A percentile compares a stretch with the other conserved stretches of the same genome.
These are phyloP conservation scores for Bipolaris sorokiniana DNA, from an alignment of 2,329 filamentous ascomycete genomes.

Conservation along the genomic window DNA sequence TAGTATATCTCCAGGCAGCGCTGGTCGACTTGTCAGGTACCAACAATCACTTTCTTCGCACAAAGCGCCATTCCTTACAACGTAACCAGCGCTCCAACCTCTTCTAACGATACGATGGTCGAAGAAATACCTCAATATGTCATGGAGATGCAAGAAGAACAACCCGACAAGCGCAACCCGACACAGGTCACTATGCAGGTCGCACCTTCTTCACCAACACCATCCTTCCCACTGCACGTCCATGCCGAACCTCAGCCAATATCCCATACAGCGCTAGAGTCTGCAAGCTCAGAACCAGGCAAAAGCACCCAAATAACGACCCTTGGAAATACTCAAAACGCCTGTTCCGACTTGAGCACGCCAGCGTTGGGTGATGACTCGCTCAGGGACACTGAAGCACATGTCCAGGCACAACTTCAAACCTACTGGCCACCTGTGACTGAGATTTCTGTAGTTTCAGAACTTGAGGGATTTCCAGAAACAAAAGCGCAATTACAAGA, in stretches of 20 bases:
- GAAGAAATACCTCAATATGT: not conserved
- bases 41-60: not conserved
- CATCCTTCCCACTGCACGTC: slow-evolving; percentile 1
- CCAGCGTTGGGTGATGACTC: not conserved
- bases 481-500: not conserved
- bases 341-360: not conserved
- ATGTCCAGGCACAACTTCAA: not conserved
- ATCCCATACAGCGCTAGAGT: not conserved
- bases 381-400: not conserved
- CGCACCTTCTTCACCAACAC: slow-evolving; percentile 5
- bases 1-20: not conserved
- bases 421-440: not conserved
- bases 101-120: not conserved
- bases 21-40: not conserved
- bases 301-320: not conserved
- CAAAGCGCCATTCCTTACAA: not conserved
- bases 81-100: not conserved
- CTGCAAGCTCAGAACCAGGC: not conserved
- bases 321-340: not conserved
- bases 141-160: not conserved
- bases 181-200: slow-evolving; percentile 1
- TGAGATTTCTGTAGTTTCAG: not conserved
- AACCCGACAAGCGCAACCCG: not conserved
- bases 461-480: not conserved
- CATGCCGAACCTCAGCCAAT: not conserved